phyloP scores from a whole-genome alignment of 139 green algal species.

The Chlorella sp. region DNA sequence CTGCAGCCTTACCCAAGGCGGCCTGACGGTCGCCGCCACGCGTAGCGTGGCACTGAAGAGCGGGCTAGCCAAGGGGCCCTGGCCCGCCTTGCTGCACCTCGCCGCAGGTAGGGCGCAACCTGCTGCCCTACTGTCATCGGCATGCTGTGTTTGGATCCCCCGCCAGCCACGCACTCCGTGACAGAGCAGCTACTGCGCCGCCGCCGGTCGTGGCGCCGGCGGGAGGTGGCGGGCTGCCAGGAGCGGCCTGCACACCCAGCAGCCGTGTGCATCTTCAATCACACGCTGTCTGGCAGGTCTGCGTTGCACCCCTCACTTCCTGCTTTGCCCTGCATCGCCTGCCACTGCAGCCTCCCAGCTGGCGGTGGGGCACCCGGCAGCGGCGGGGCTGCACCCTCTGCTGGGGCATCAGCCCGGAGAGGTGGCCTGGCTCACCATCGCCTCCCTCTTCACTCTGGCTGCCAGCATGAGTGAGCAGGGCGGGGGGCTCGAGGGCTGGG shows the following conservation, averaged over 20 bases:
- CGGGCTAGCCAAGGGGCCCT: background rate
- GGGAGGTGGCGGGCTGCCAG: background rate
- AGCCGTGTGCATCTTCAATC: background rate
- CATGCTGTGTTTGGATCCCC: background rate
- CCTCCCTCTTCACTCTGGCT: slow-evolving; percentile 29
- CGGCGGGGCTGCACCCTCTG: slow-evolving; percentile 4
- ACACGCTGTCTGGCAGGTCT: background rate
- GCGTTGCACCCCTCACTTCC: background rate
- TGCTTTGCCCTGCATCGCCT: background rate
- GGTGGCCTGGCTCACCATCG: slow-evolving; percentile 24
- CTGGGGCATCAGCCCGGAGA: slow-evolving; percentile 5
- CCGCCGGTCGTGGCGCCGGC: background rate
- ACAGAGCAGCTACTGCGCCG: background rate
- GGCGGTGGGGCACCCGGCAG: background rate
- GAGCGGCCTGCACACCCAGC: background rate
- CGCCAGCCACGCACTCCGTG: background rate
- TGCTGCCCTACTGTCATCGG: too few species aligned
- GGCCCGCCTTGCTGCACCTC: background rate
- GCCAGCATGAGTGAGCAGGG: slow-evolving; percentile 20
- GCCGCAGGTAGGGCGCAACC: background rate
- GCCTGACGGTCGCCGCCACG: background rate
- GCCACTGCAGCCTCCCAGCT: background rate
- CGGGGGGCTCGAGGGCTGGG: too few species aligned
- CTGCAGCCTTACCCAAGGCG: too few species aligned
- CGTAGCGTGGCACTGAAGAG: background rate